Conservation (phyloP, 768 basidiomycete genomes). For the Mycena capillaripes region DNA sequence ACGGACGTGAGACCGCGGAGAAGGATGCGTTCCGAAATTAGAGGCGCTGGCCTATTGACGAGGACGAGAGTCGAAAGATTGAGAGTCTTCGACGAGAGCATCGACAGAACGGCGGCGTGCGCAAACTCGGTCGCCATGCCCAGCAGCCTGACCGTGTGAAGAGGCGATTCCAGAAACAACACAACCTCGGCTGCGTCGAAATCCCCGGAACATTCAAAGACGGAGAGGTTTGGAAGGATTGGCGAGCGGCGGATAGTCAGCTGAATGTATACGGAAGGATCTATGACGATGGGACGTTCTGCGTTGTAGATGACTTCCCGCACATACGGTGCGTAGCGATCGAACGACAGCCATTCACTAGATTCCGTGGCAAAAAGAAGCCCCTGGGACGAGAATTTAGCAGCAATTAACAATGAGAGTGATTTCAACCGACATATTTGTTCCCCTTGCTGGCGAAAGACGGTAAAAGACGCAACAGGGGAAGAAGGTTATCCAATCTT, state of each 20-base stretch:
- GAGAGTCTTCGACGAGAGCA: no score
- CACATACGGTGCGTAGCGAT: conserved; percentile 4
- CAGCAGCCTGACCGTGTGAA: not conserved
- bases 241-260: not conserved
- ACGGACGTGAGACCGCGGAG: no score
- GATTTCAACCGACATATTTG: conserved; percentile 1
- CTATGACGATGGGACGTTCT: not conserved
- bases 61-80: no score
- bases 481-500: conserved; percentile 8
- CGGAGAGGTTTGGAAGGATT: conserved; percentile 6
- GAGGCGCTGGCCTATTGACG: no score
- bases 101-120: no score
- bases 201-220: not conserved
- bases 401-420: not conserved
- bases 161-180: conserved; percentile 14
- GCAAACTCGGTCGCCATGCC: no score
- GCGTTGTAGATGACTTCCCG: conserved; percentile 1
- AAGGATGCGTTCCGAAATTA: no score
- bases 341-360: conserved; percentile 1
- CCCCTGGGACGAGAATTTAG: not conserved
- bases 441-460: not conserved
- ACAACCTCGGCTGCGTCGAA: not conserved
- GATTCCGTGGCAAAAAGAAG: not conserved
- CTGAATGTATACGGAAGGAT: conserved; percentile 3
- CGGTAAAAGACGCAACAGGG: conserved; percentile 5